These are phyloP conservation scores for Trichaptum fuscoviolaceum DNA, from an alignment of 768 basidiomycete species.

Conservation along the genomic window DNA sequence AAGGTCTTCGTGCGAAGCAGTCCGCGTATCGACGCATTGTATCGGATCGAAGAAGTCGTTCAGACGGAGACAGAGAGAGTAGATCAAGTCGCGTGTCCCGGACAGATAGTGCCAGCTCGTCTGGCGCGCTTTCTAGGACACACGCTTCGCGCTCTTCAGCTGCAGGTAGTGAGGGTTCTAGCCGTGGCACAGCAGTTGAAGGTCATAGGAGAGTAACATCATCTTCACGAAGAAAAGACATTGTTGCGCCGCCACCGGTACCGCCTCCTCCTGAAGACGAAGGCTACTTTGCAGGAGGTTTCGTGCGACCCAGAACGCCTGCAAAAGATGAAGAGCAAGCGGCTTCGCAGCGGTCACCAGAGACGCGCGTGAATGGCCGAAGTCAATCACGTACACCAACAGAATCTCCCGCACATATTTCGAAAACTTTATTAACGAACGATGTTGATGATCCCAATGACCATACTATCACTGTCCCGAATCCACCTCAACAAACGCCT, in stretches of 20 bases:
- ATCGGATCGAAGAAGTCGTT: constrained; percentile 51
- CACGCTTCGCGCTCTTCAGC: constrained; percentile 35
- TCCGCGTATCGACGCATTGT: constrained; percentile 76
- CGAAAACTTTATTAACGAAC: not conserved
- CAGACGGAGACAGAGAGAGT: constrained; percentile 42
- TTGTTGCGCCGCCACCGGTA: not conserved
- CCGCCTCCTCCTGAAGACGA: not conserved
- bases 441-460: constrained; percentile 4
- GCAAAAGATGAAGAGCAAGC: not conserved
- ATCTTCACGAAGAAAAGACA: constrained; percentile 1
- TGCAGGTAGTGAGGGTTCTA: not conserved
- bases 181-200: not conserved
- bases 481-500: constrained; percentile 7
- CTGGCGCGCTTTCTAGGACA: constrained; percentile 25
- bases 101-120: constrained; percentile 28
- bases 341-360: not conserved
- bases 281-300: constrained; percentile 2
- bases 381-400: not conserved
- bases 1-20: constrained; percentile 91
- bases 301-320: not conserved
- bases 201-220: not conserved
- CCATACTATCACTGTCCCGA: constrained; percentile 3
- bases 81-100: constrained; percentile 49
- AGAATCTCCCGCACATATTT: not conserved
- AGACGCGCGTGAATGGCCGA: not conserved